phyloP scores from a whole-genome alignment of 768 basidiomycete species.

The Phanerodontia chrysosporium region DNA sequence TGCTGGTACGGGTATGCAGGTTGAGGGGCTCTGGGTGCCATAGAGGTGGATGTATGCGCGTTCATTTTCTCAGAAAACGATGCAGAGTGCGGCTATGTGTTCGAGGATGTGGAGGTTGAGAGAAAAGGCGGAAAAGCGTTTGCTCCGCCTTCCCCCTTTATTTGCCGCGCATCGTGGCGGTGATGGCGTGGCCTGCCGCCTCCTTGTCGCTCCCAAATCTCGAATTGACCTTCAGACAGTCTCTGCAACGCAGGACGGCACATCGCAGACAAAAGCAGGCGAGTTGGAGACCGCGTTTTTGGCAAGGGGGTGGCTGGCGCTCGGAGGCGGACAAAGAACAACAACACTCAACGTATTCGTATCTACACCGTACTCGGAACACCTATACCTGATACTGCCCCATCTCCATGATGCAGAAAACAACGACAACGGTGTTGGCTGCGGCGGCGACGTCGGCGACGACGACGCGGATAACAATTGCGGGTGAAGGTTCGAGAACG shows the following conservation, averaged over 20 bases:
- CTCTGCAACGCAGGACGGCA: neutral
- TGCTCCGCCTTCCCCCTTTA: constrained; percentile 1
- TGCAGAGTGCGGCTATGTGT: neutral
- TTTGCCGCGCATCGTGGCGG: neutral
- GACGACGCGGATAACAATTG: neutral
- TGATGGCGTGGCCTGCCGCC: neutral
- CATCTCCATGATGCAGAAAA: neutral
- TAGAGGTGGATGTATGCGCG: neutral
- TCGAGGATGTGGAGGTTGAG: neutral
- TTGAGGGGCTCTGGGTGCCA: neutral
- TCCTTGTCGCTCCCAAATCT: neutral
- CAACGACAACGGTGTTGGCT: neutral
- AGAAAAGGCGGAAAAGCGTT: neutral
- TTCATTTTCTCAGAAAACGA: neutral
- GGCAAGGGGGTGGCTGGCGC: neutral
- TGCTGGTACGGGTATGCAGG: constrained; percentile 5
- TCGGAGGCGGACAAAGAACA: neutral
- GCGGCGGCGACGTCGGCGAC: neutral
- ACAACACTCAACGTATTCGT: neutral
- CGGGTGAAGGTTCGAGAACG: neutral
- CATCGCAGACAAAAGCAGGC: neutral
- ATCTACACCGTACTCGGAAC: neutral
- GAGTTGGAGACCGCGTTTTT: neutral
- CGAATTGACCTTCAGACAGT: neutral
- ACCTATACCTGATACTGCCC: neutral